These are phyloP conservation scores for Phylloboletellus chloephorus DNA, from an alignment of 1,284 basidiomycete genomes.

Conservation along the genomic window DNA sequence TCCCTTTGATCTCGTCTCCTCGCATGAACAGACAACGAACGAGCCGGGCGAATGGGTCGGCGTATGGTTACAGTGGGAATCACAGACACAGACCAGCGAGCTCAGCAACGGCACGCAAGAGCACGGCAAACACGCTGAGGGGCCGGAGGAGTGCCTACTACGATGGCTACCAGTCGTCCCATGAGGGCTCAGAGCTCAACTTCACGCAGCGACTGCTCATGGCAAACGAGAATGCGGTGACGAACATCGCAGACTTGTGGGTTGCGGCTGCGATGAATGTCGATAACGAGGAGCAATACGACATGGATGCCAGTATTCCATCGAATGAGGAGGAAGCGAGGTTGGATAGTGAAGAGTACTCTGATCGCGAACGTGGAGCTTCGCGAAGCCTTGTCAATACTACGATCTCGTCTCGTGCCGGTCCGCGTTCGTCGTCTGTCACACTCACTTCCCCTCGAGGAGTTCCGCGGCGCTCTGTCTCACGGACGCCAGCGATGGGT, in stretches of 20 bases:
- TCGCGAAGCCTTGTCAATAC: constrained; percentile 9
- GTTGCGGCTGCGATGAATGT: constrained; percentile 89
- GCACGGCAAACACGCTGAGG: constrained; percentile 43
- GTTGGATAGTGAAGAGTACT: constrained; percentile 25
- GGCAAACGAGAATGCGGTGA: constrained; percentile 87
- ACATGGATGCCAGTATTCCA: constrained; percentile 16
- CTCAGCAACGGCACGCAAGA: constrained; percentile 31
- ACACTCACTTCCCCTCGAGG: constrained; percentile 11
- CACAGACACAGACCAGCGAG: constrained; percentile 47
- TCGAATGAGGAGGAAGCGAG: constrained; percentile 22
- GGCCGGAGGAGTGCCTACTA: constrained; percentile 44
- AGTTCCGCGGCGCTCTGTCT: constrained; percentile 20
- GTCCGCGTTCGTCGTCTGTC: constrained; percentile 15
- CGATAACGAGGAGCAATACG: constrained; percentile 46
- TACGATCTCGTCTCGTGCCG: constrained; percentile 13
- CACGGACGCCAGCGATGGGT: constrained; percentile 30
- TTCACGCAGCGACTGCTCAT: constrained; percentile 89
- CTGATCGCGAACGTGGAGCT: constrained; percentile 25
- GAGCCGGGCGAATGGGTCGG: constrained; percentile 64
- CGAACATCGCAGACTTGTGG: constrained; percentile 88
- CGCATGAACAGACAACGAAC: constrained; percentile 41
- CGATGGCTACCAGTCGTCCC: constrained; percentile 37
- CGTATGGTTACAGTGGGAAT: constrained; percentile 65
- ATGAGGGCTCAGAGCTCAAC: constrained; percentile 53
- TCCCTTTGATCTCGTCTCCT: constrained; percentile 46